Conservation (phyloP, 208 protist genomes). For the Acanthamoeba healyi region DNA sequence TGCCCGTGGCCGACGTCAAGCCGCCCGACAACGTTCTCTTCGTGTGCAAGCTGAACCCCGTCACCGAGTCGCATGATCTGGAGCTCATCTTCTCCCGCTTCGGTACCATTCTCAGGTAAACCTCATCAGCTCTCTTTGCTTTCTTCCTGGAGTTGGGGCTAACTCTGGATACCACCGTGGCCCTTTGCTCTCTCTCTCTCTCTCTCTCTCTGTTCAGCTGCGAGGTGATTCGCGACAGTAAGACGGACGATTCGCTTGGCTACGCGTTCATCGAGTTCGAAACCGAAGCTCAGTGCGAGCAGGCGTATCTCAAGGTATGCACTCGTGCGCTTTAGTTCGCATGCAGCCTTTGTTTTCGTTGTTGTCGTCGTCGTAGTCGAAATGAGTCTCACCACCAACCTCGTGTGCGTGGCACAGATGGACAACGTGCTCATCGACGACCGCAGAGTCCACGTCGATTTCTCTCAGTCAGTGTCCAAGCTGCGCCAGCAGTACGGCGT, state of each 20-base stretch:
- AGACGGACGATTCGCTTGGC: slow-evolving; percentile 93
- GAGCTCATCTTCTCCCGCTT: slow-evolving; percentile 97
- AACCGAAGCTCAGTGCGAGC: slow-evolving; percentile 89
- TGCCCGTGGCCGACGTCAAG: slow-evolving; percentile 95
- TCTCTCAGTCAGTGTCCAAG: slow-evolving; percentile 97
- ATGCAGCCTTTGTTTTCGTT: background rate
- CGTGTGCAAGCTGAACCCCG: slow-evolving; percentile 98
- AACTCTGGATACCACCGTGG: too few relatives aligned
- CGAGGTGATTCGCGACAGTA: slow-evolving; percentile 90
- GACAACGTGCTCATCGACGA: slow-evolving; percentile 99
- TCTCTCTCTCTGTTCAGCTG: slow-evolving; percentile 64
- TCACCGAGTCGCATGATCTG: slow-evolving; percentile 96
- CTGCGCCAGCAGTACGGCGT: slow-evolving; percentile 75
- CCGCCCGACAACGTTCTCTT: slow-evolving; percentile 99
- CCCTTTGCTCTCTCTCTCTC: background rate
- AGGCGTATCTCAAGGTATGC: slow-evolving; percentile 72
- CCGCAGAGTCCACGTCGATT: slow-evolving; percentile 98
- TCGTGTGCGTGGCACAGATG: slow-evolving; percentile 90
- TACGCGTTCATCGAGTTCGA: slow-evolving; percentile 99
- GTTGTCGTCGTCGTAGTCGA: background rate
- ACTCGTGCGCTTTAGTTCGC: background rate
- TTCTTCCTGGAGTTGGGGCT: too few relatives aligned
- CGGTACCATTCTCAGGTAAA: slow-evolving; percentile 93
- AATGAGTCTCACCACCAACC: background rate
- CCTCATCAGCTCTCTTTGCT: too few relatives aligned